phyloP scores from a whole-genome alignment of 163 green algal genomes.

The Prototheca wickerhamii region DNA sequence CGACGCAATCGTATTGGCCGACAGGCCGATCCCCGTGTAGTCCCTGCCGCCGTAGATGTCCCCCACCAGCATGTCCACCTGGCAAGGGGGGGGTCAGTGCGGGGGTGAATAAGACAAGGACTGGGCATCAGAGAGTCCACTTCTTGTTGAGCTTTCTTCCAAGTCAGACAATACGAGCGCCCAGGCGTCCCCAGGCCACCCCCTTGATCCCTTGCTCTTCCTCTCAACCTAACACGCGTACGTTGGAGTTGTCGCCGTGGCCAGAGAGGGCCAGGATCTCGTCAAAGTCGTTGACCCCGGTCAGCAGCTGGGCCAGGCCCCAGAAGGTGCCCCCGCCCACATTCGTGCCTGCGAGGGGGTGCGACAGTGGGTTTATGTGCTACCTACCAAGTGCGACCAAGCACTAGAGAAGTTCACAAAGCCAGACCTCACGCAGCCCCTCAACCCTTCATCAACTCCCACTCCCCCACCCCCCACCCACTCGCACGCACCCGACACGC shows the following conservation, averaged over 20 bases:
- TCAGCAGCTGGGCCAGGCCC: slow-evolving; percentile 90
- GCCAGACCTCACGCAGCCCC: background rate
- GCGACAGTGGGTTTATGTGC: background rate
- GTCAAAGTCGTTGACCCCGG: slow-evolving; percentile 82
- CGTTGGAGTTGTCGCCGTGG: slow-evolving; percentile 75
- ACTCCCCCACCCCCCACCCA: background rate
- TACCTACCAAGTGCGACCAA: background rate
- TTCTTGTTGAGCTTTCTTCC: background rate
- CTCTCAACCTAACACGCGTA: slow-evolving; percentile 1
- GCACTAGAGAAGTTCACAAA: background rate
- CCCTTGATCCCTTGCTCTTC: background rate
- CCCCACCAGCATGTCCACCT: slow-evolving; percentile 98
- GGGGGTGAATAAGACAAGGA: background rate
- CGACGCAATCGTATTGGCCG: slow-evolving; percentile 86
- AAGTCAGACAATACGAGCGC: too few relatives aligned
- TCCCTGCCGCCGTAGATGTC: slow-evolving; percentile 96
- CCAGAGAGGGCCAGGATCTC: slow-evolving; percentile 90
- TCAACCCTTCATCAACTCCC: background rate
- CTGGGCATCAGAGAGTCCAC: background rate
- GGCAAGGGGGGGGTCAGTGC: background rate
- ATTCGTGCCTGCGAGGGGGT: slow-evolving; percentile 60
- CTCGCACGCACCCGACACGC: slow-evolving; percentile 47
- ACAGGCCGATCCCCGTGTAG: slow-evolving; percentile 88
- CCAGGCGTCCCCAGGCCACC: too few relatives aligned
- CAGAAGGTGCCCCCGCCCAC: slow-evolving; percentile 96